Conservation (phyloP, 805 yeast genomes). For the Metschnikowia dekortorum region DNA sequence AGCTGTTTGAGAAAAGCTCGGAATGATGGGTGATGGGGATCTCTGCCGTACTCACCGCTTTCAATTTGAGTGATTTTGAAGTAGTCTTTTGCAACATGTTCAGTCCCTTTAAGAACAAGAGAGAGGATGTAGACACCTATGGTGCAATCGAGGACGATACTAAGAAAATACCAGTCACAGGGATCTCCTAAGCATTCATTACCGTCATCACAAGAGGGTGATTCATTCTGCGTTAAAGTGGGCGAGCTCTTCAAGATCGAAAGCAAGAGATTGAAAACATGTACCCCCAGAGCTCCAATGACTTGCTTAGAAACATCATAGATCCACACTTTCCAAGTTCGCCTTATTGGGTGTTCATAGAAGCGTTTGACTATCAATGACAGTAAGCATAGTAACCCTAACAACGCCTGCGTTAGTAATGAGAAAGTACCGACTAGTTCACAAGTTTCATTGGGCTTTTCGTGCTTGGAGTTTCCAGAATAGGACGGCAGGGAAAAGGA, state of each 20-base stretch:
- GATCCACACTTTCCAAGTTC: slow-evolving; percentile 86
- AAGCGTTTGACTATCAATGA: slow-evolving; percentile 71
- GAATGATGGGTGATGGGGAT: slow-evolving; percentile 51
- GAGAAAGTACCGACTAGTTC: slow-evolving; percentile 79
- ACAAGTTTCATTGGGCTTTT: slow-evolving; percentile 31
- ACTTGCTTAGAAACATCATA: slow-evolving; percentile 89
- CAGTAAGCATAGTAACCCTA: slow-evolving; percentile 75
- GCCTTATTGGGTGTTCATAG: slow-evolving; percentile 70
- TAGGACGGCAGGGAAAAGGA: slow-evolving; percentile 12
- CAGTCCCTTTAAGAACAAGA: slow-evolving; percentile 45
- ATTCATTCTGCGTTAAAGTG: slow-evolving; percentile 4
- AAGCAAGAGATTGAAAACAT: slow-evolving; percentile 66
- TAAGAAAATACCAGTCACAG: slow-evolving; percentile 93
- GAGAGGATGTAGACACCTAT: slow-evolving; percentile 82
- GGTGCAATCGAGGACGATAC: slow-evolving; percentile 85
- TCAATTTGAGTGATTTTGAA: slow-evolving; percentile 36
- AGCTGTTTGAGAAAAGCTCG: slow-evolving; percentile 68
- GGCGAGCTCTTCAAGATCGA: slow-evolving; percentile 53
- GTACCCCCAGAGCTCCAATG: slow-evolving; percentile 81
- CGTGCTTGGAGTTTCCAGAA: neutral
- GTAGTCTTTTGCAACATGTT: slow-evolving; percentile 41
- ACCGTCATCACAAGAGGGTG: slow-evolving; percentile 18
- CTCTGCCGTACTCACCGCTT: slow-evolving; percentile 60
- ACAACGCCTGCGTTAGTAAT: slow-evolving; percentile 62
- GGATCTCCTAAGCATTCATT: slow-evolving; percentile 46